Evolutionary conservation across 169 alveolate species (phyloP).

Genomic region (Eimeria sp.): DNA sequence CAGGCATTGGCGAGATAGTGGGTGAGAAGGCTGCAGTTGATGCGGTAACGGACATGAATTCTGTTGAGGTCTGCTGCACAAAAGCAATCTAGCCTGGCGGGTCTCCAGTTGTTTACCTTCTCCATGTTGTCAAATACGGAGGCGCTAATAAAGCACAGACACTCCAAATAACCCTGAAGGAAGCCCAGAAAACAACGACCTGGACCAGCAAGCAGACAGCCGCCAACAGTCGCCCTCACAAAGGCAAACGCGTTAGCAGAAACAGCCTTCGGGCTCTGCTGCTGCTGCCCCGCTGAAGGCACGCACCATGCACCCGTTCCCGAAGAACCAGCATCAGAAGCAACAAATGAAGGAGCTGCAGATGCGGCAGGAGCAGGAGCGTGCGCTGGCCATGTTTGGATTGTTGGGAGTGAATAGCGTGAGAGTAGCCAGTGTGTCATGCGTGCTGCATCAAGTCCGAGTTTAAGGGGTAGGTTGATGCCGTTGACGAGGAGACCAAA

Average conservation of each 20-base stretch:
- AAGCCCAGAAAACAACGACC: conserved; percentile 59
- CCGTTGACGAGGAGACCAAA: conserved; percentile 92
- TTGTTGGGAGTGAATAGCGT: neutral
- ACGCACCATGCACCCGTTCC: neutral
- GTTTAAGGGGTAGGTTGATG: conserved; percentile 91
- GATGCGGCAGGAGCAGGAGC: neutral
- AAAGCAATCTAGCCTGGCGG: conserved; percentile 79
- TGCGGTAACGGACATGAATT: conserved; percentile 61
- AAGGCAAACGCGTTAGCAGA: neutral
- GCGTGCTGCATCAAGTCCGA: conserved; percentile 92
- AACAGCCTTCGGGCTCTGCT: neutral
- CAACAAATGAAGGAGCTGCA: neutral
- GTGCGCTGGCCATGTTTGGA: neutral
- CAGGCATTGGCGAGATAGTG: conserved; percentile 74
- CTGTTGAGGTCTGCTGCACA: conserved; percentile 40
- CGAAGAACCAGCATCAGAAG: neutral
- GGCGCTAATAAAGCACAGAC: conserved; percentile 55
- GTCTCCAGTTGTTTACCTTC: conserved; percentile 62
- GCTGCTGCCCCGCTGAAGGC: neutral
- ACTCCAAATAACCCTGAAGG: conserved; percentile 61
- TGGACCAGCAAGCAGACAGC: neutral
- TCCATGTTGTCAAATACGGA: conserved; percentile 58
- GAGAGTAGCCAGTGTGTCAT: conserved; percentile 90
- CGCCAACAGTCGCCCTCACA: neutral
- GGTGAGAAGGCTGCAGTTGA: conserved; percentile 58